A percentile compares a stretch with the other conserved stretches of the same genome.
These are phyloP conservation scores for Protea cynaroides DNA, from an alignment of 164 flowering plant species.

Conservation along the genomic window DNA sequence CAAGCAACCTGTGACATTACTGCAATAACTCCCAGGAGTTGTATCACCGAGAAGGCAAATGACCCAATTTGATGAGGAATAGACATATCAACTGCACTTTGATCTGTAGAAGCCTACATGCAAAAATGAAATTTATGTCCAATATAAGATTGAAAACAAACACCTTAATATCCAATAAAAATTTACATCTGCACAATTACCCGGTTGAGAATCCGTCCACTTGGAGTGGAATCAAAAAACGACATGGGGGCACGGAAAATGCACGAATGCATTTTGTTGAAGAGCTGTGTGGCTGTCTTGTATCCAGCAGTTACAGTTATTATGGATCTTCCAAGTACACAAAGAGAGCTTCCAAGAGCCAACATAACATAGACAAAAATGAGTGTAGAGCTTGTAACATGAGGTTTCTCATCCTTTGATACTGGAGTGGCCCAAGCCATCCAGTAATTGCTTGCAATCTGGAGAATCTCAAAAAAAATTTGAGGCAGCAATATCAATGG, in stretches of 20 bases:
- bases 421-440: slow-evolving; percentile 92
- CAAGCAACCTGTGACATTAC: slow-evolving; percentile 95
- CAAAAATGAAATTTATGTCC: not conserved
- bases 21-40: slow-evolving; percentile 68
- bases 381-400: slow-evolving; percentile 36
- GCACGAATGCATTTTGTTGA: slow-evolving; percentile 70
- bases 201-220: slow-evolving; percentile 79
- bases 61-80: slow-evolving; percentile 40
- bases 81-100: slow-evolving; percentile 63
- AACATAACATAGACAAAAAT: slow-evolving; percentile 60
- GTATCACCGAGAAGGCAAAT: slow-evolving; percentile 52
- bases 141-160: not conserved
- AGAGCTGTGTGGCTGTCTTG: slow-evolving; percentile 68
- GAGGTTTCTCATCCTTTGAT: slow-evolving; percentile 43
- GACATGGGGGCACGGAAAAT: slow-evolving; percentile 95
- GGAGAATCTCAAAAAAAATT: slow-evolving; percentile 58
- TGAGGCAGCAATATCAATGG: slow-evolving; percentile 63
- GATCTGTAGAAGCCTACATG: slow-evolving; percentile 88
- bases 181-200: slow-evolving; percentile 31
- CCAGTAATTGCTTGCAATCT: slow-evolving; percentile 94
- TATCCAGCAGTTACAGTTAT: slow-evolving; percentile 57
- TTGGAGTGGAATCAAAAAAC: slow-evolving; percentile 94
- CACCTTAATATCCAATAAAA: not conserved
- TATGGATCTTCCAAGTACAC: slow-evolving; percentile 45
- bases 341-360: slow-evolving; percentile 62